phyloP scores from a whole-genome alignment of 225 moss, liverwort and hornwort genomes.

The Rhytidiadelphus loreus region DNA sequence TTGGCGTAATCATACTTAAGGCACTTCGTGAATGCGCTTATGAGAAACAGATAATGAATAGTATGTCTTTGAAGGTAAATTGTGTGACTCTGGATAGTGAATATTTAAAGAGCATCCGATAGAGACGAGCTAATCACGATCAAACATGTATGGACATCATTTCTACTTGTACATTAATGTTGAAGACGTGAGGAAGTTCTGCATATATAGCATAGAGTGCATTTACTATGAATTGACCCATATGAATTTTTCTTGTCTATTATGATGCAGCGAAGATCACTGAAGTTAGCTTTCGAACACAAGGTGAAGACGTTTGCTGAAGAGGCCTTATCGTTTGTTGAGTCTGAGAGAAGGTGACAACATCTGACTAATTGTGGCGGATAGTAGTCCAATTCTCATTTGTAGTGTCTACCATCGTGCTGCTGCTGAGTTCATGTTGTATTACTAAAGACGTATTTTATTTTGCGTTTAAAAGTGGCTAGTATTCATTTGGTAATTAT shows the following conservation, averaged over 20 bases:
- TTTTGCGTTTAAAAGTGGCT: not conserved
- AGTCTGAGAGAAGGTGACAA: constrained; percentile 47
- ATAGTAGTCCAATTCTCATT: not conserved
- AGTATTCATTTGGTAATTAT: not conserved
- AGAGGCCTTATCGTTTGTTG: constrained; percentile 38
- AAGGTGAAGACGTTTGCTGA: constrained; percentile 66
- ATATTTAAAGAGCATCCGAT: not conserved
- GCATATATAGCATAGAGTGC: not conserved
- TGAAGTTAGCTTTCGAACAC: constrained; percentile 43
- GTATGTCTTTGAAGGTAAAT: not conserved
- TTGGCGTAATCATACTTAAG: not conserved
- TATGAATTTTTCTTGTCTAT: not conserved
- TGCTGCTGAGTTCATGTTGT: not conserved
- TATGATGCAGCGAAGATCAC: constrained; percentile 39
- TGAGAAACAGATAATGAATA: not conserved
- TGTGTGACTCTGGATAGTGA: not conserved
- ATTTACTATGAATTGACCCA: not conserved
- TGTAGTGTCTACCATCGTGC: not conserved
- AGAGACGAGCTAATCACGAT: not conserved
- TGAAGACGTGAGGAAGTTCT: not conserved
- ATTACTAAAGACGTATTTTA: not conserved
- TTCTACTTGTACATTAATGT: not conserved
- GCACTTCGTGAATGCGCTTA: not conserved
- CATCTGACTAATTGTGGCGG: not conserved
- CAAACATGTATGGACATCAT: not conserved